Evolutionary conservation across 2,329 filamentous ascomycete genomes (phyloP).

Genomic region (Botrytis squamosa): DNA sequence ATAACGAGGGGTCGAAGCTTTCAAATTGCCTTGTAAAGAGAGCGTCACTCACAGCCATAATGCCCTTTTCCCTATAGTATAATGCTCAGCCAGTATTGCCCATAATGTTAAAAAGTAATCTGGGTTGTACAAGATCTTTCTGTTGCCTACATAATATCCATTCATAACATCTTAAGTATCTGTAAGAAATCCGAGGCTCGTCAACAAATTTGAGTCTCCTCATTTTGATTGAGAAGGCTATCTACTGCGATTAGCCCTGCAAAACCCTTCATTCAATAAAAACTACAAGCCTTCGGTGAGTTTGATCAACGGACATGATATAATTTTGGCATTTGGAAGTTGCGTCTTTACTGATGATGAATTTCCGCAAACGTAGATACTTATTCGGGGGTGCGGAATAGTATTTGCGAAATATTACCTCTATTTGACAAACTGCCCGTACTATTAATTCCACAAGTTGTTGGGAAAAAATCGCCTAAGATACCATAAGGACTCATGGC

Average conservation of each 20-base stretch:
- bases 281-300: background rate
- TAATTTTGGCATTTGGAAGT: background rate
- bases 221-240: background rate
- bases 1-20: background rate
- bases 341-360: background rate
- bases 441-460: background rate
- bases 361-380: background rate
- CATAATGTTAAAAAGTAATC: background rate
- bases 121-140: background rate
- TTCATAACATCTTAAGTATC: background rate
- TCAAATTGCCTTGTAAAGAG: background rate
- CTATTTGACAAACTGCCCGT: background rate
- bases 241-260: background rate
- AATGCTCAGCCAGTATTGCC: background rate
- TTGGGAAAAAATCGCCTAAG: background rate
- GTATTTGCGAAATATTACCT: background rate
- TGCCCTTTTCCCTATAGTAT: background rate
- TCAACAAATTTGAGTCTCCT: background rate
- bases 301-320: accelerated
- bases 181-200: background rate
- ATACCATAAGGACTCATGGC: background rate
- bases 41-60: background rate
- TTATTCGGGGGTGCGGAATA: background rate
- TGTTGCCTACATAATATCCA: background rate
- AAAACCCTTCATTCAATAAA: background rate